Percentiles rank a stretch among this genome's conserved stretches.
phyloP scores from a whole-genome alignment of 257 asterid species.

The Gentiana macrophylla region DNA sequence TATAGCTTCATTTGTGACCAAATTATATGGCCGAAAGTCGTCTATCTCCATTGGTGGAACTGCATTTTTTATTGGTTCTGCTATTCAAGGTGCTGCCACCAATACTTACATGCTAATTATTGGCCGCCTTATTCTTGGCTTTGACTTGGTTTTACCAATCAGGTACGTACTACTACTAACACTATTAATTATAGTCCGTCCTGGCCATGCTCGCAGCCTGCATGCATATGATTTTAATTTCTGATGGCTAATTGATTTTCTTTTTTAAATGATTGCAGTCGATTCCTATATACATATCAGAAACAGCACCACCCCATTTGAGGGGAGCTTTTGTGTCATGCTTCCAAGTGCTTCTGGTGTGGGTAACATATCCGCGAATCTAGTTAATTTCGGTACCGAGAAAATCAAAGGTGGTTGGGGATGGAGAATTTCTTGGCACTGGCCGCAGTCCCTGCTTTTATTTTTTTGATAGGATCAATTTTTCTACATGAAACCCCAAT shows the following conservation, averaged over 20 bases:
- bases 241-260: background rate
- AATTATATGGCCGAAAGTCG: slow-evolving; percentile 33
- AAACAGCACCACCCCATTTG: slow-evolving; percentile 18
- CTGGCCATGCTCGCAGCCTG: too few species aligned
- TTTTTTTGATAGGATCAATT: slow-evolving; percentile 43
- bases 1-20: slow-evolving; percentile 38
- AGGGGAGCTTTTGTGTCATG: slow-evolving; percentile 17
- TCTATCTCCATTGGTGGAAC: slow-evolving; percentile 39
- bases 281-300: slow-evolving; percentile 22
- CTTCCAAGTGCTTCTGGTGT: slow-evolving; percentile 11
- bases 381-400: slow-evolving; percentile 14
- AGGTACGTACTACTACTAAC: slow-evolving; percentile 20
- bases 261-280: slow-evolving; percentile 8
- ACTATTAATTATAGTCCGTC: too few species aligned
- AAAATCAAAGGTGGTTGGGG: slow-evolving; percentile 58
- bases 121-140: slow-evolving; percentile 42
- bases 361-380: slow-evolving; percentile 13
- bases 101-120: slow-evolving; percentile 37
- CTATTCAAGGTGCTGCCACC: slow-evolving; percentile 31
- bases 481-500: slow-evolving; percentile 76
- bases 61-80: slow-evolving; percentile 36
- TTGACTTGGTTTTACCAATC: slow-evolving; percentile 55
- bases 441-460: slow-evolving; percentile 58
- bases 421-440: slow-evolving; percentile 64
- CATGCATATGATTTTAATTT: background rate